Base-by-base conservation (phyloP, 176 grass and related monocot genomes). In the Zoysia pacifica region DNA sequence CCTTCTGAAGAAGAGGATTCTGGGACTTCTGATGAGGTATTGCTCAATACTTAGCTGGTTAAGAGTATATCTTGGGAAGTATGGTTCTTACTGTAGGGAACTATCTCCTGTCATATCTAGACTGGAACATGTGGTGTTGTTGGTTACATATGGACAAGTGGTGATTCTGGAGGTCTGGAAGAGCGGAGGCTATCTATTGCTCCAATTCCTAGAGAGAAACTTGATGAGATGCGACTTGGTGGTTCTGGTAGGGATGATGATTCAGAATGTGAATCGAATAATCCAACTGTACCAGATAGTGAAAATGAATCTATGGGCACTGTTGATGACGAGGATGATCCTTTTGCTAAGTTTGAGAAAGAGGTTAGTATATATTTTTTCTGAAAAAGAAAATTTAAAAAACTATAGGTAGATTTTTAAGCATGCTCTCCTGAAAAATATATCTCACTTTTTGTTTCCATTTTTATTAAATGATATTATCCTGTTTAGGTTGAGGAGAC, bases 151-250 rank as follows among this genome's bases (percentile, higher is more conserved):
- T 99, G 96, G 96, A 84, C 86, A 66, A 91, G 76, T 11, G 56
- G 60, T 79, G 92, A 98, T 81, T 48, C 72, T 76, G 96, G 83
- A 46, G 64, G 81, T 65, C 86, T 88, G 72, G 95, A 98, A 44
- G 92, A 95, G 49, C 95, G 96, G 92, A 94, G 81, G 62, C 89
- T 95, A 70, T 95, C 96, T 44, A 89, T 99, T 65, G 92, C 88
- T 63, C 92, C 92, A 35, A 91, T 99, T 87, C 84, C 96, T 76
- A 85, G 61, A 75, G 86, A 87, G 81, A 99, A 91, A 64, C 72
- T 99, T 70, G 66, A 77, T 51, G 90, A 99, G 65, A 84, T 95
- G 62, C 81, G 56, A 36, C 87, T 54, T 87, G 62, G 54, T 69
- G 70, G 47, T 36, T 67, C 65, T 87, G 43, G 67, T 73, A 69